These are phyloP conservation scores for Candida boleticola DNA, from an alignment of 805 yeast genomes.

Conservation along the genomic window DNA sequence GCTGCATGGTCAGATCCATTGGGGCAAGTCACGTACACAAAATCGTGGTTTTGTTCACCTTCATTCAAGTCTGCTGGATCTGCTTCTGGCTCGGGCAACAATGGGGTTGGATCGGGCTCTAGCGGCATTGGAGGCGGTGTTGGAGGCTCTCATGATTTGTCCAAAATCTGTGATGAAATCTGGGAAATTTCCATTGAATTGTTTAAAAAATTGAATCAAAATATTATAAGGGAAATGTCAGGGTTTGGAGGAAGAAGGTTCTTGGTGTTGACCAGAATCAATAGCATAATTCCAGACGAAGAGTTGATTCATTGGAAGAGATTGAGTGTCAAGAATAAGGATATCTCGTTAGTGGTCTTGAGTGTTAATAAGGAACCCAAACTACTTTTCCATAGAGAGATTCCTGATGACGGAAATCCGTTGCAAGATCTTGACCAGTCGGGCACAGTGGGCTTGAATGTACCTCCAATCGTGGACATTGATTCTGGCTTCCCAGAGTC, in stretches of 20 bases:
- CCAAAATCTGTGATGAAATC: slow-evolving; percentile 61
- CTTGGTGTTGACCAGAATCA: slow-evolving; percentile 65
- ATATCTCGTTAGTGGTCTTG: slow-evolving; percentile 62
- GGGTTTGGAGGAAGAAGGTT: slow-evolving; percentile 54
- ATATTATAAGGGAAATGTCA: slow-evolving; percentile 26
- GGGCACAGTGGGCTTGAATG: too few species aligned
- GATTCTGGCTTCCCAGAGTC: slow-evolving; percentile 5
- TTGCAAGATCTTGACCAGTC: slow-evolving; percentile 10
- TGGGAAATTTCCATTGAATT: slow-evolving; percentile 58
- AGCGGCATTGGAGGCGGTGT: neutral
- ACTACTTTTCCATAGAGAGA: slow-evolving; percentile 22
- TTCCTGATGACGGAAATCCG: slow-evolving; percentile 15
- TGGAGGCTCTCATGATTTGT: slow-evolving; percentile 25
- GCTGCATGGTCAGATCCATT: slow-evolving; percentile 89
- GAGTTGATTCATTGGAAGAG: slow-evolving; percentile 79
- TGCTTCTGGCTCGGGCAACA: slow-evolving; percentile 3
- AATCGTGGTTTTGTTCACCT: slow-evolving; percentile 58
- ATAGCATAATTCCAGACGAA: slow-evolving; percentile 77
- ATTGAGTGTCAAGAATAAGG: slow-evolving; percentile 55
- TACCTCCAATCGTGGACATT: neutral
- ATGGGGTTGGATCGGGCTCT: neutral
- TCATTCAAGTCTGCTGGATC: slow-evolving; percentile 3
- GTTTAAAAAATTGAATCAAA: slow-evolving; percentile 34
- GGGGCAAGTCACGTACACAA: slow-evolving; percentile 61
- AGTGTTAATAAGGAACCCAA: slow-evolving; percentile 64